These are phyloP conservation scores for Trichophyton simii DNA, from an alignment of 2,329 filamentous ascomycete genomes.

Conservation along the genomic window DNA sequence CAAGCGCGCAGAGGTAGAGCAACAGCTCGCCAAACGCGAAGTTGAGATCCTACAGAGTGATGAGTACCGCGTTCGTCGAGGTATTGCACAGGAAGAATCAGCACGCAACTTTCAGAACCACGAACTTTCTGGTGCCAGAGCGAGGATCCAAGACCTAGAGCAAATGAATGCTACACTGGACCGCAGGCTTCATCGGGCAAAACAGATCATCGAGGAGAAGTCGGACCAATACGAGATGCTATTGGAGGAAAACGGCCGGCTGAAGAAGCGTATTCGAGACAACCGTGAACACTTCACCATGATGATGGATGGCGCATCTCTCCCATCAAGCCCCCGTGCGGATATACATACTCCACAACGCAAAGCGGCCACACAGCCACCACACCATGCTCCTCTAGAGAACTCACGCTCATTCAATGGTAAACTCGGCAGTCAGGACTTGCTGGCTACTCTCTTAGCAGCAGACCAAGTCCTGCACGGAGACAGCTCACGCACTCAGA, in stretches of 20 bases:
- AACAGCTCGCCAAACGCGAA: conserved; percentile 80
- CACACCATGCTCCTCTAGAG: conserved; percentile 22
- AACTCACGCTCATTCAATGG: conserved; percentile 31
- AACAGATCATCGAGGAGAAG: conserved; percentile 64
- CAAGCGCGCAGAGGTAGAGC: conserved; percentile 78
- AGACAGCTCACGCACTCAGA: conserved; percentile 60
- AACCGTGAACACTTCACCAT: conserved; percentile 77
- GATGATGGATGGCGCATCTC: conserved; percentile 56
- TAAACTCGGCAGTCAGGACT: conserved; percentile 45
- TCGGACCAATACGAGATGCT: conserved; percentile 59
- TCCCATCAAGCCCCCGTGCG: conserved; percentile 46
- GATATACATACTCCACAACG: conserved; percentile 36
- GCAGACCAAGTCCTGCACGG: conserved; percentile 66
- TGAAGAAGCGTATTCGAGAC: conserved; percentile 74
- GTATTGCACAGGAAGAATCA: conserved; percentile 37
- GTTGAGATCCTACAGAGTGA: conserved; percentile 69
- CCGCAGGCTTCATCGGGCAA: conserved; percentile 57
- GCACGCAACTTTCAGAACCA: conserved; percentile 15
- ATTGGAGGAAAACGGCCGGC: conserved; percentile 61
- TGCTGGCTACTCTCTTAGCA: conserved; percentile 64
- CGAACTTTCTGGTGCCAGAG: conserved; percentile 48
- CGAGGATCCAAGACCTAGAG: conserved; percentile 52
- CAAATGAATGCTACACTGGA: conserved; percentile 53
- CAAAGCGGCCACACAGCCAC: conserved; percentile 29
- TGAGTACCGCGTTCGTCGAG: conserved; percentile 54